Conservation (phyloP, 371 early-diverging fungal species). For the Mucor racemosus region DNA sequence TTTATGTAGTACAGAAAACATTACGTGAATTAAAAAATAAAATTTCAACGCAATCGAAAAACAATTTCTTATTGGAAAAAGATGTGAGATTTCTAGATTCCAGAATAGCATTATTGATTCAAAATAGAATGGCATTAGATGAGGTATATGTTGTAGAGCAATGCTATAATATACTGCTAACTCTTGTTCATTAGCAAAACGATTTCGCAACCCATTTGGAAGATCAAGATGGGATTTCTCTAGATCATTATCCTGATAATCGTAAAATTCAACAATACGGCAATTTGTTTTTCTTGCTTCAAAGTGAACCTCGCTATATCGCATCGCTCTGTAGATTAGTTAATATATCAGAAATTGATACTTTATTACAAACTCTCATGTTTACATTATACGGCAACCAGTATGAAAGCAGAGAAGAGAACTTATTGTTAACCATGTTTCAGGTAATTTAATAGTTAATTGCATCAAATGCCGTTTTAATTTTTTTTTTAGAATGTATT, state of each 20-base stretch:
- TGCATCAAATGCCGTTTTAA: background rate
- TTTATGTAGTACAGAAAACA: slow-evolving; percentile 73
- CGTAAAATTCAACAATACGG: slow-evolving; percentile 87
- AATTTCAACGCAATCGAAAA: slow-evolving; percentile 93
- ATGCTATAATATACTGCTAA: background rate
- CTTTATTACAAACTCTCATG: slow-evolving; percentile 94
- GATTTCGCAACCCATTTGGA: slow-evolving; percentile 79
- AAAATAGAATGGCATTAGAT: slow-evolving; percentile 90
- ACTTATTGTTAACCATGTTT: slow-evolving; percentile 93
- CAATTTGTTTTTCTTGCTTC: slow-evolving; percentile 92
- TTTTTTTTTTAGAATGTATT: slow-evolving; percentile 69
- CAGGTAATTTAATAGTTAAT: slow-evolving; percentile 60
- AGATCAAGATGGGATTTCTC: slow-evolving; percentile 72
- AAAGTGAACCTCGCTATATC: slow-evolving; percentile 91
- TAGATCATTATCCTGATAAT: slow-evolving; percentile 80
- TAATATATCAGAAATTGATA: slow-evolving; percentile 91
- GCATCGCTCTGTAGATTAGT: slow-evolving; percentile 85
- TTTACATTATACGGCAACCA: slow-evolving; percentile 96
- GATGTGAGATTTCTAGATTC: slow-evolving; percentile 94
- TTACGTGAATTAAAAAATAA: slow-evolving; percentile 86
- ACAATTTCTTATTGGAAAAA: slow-evolving; percentile 92
- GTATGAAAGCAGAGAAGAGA: slow-evolving; percentile 95
- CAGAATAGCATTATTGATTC: slow-evolving; percentile 92
- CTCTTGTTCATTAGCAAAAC: slow-evolving; percentile 59
- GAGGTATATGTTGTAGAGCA: slow-evolving; percentile 47